A percentile compares a stretch with the other conserved stretches of the same genome.
phyloP scores from a whole-genome alignment of 2,329 filamentous ascomycete species.

The Chrysosporium keratinophilum region DNA sequence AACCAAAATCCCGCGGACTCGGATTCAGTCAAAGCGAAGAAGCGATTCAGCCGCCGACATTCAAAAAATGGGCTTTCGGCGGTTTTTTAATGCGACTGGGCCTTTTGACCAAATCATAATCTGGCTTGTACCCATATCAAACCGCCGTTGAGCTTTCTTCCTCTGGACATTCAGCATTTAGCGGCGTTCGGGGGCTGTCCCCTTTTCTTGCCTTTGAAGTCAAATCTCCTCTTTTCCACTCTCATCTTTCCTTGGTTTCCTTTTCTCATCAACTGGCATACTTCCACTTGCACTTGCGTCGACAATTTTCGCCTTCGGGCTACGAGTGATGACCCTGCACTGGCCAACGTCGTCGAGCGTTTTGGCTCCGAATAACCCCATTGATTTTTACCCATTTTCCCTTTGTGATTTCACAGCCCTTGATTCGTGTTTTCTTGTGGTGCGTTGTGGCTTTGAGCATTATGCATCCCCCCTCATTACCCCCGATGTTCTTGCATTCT shows the following conservation, averaged over 20 bases:
- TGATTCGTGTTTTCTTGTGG: not conserved
- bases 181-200: not conserved
- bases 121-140: not conserved
- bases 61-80: slow-evolving; percentile 89
- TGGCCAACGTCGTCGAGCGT: slow-evolving; percentile 6
- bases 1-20: slow-evolving; percentile 35
- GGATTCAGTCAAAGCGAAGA: slow-evolving; percentile 49
- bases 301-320: slow-evolving; percentile 5
- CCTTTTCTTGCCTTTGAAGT: not conserved
- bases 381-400: slow-evolving; percentile 1
- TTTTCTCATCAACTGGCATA: slow-evolving; percentile 5
- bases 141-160: slow-evolving; percentile 6
- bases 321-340: slow-evolving; percentile 15
- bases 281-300: slow-evolving; percentile 1
- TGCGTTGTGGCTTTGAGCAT: not conserved
- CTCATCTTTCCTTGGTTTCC: not conserved
- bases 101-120: not conserved
- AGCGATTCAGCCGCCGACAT: slow-evolving; percentile 79
- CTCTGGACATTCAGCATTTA: slow-evolving; percentile 12
- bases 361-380: slow-evolving; percentile 5
- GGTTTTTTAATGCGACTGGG: slow-evolving; percentile 51
- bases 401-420: not conserved
- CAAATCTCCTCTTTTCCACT: not conserved
- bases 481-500: too few relatives aligned
- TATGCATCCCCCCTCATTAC: not conserved